Evolutionary conservation across 192 early-diverging fungal genomes (phyloP).

Genomic region (Diversispora epigaea): DNA sequence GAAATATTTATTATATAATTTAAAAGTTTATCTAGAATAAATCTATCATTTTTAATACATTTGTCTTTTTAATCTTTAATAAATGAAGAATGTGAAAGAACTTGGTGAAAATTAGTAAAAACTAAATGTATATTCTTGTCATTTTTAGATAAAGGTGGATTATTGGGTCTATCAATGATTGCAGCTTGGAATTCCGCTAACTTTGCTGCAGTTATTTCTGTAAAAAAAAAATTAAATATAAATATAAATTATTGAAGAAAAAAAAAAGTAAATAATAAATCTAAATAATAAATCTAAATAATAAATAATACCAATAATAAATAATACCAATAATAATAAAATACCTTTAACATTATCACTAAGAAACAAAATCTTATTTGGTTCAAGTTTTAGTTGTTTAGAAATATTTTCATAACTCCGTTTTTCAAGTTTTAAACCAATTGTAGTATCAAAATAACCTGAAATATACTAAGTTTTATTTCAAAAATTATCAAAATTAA

Average conservation of each 20-base stretch:
- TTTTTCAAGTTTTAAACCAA: slow-evolving; percentile 75
- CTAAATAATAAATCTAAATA: slow-evolving; percentile 23
- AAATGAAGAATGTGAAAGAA: no score
- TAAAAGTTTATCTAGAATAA: no score
- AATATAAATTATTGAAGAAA: not conserved
- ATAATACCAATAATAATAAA: not conserved
- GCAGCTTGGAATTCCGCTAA: slow-evolving; percentile 67
- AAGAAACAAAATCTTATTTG: slow-evolving; percentile 73
- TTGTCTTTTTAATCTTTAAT: no score
- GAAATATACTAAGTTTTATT: slow-evolving; percentile 55
- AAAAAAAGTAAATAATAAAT: not conserved
- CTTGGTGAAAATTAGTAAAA: no score
- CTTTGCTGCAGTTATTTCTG: slow-evolving; percentile 79
- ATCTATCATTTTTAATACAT: no score
- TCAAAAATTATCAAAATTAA: not conserved
- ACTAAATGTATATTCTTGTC: not conserved
- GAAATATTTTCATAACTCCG: slow-evolving; percentile 78
- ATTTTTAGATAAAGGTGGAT: slow-evolving; percentile 50
- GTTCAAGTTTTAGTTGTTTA: slow-evolving; percentile 56
- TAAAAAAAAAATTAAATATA: not conserved
- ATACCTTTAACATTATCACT: slow-evolving; percentile 83
- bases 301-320: not conserved
- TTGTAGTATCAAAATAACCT: slow-evolving; percentile 91
- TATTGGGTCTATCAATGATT: slow-evolving; percentile 76
- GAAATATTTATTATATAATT: no score